Evolutionary conservation across 345 rosid species (phyloP).

Genomic region (Brassica carinata): DNA sequence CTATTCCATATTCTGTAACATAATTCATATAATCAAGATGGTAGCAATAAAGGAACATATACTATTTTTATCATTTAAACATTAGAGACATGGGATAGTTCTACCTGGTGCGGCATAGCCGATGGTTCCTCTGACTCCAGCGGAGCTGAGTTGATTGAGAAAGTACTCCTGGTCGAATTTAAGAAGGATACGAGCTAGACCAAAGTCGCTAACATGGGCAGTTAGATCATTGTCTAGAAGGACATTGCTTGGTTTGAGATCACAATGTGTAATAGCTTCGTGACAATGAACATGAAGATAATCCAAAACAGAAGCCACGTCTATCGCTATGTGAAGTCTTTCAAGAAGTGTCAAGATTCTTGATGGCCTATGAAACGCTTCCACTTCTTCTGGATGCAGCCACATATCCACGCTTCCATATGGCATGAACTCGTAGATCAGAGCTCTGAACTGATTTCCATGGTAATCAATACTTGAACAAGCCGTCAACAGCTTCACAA

Average conservation of each 20-base stretch:
- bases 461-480: constrained; percentile 51
- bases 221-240: constrained; percentile 7
- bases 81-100: not conserved
- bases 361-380: not conserved
- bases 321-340: constrained; percentile 36
- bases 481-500: constrained; percentile 49
- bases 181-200: constrained; percentile 1
- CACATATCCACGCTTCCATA: constrained; percentile 53
- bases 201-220: constrained; percentile 34
- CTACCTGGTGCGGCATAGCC: not conserved
- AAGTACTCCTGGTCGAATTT: not conserved
- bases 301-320: constrained; percentile 30
- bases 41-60: not conserved
- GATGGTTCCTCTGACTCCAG: not conserved
- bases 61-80: not conserved
- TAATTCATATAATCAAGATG: not conserved
- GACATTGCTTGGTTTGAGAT: constrained; percentile 19
- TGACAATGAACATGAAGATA: constrained; percentile 31
- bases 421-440: constrained; percentile 49
- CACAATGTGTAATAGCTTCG: constrained; percentile 18
- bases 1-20: not conserved
- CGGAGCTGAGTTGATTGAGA: not conserved
- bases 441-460: constrained; percentile 54
- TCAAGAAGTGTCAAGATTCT: constrained; percentile 27
- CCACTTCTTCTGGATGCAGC: constrained; percentile 34